Conservation (phyloP, 495 filamentous ascomycete genomes). For the Xylaria palmicola region DNA sequence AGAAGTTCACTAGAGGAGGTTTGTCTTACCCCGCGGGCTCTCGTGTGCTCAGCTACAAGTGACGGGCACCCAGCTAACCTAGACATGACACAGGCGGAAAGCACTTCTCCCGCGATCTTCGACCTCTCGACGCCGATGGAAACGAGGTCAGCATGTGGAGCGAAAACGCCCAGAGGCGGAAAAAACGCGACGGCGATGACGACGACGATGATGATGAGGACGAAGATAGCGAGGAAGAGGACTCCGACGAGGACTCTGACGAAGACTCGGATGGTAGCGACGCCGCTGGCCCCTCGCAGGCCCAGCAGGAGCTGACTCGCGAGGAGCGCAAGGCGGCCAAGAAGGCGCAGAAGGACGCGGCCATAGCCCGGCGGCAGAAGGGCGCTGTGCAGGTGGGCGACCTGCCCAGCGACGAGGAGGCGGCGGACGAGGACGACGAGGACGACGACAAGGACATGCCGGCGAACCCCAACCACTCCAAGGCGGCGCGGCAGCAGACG, state of each 20-base stretch:
- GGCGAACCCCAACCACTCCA: slow-evolving; percentile 88
- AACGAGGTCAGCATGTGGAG: slow-evolving; percentile 75
- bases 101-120: slow-evolving; percentile 86
- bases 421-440: slow-evolving; percentile 58
- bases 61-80: neutral
- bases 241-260: slow-evolving; percentile 46
- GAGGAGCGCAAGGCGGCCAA: slow-evolving; percentile 85
- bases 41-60: neutral
- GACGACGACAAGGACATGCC: slow-evolving; percentile 66
- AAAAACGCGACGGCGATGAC: slow-evolving; percentile 47
- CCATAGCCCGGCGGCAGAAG: slow-evolving; percentile 66
- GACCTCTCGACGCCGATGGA: slow-evolving; percentile 81
- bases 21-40: slow-evolving; percentile 30
- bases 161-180: slow-evolving; percentile 40
- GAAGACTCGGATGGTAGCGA: slow-evolving; percentile 36
- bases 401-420: slow-evolving; percentile 68
- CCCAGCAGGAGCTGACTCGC: slow-evolving; percentile 61
- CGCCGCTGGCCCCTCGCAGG: slow-evolving; percentile 27
- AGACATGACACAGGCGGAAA: slow-evolving; percentile 71
- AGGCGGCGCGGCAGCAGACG: slow-evolving; percentile 56
- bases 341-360: slow-evolving; percentile 89
- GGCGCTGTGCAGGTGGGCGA: slow-evolving; percentile 74
- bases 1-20: slow-evolving; percentile 91
- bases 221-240: slow-evolving; percentile 25
- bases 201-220: slow-evolving; percentile 49